Percentiles rank a stretch among this genome's conserved stretches.
Evolutionary conservation across 2,329 filamentous ascomycete species (phyloP).

Genomic region (Fusarium hostae): DNA sequence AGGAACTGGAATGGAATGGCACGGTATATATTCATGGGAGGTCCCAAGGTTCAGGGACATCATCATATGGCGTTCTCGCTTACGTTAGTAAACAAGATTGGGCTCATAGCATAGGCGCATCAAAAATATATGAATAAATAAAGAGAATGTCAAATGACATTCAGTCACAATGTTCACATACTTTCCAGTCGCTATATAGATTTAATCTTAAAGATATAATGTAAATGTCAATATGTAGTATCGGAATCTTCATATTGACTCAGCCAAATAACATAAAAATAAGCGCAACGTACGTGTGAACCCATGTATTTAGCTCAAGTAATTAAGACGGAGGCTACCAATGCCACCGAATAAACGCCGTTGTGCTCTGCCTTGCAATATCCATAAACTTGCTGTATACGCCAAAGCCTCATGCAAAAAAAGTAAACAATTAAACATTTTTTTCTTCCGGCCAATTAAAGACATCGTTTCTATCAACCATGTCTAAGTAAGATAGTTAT

Average conservation of each 20-base stretch:
- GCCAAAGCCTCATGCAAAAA: conserved; percentile 17
- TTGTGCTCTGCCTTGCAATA: conserved; percentile 1
- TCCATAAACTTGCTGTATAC: conserved; percentile 11
- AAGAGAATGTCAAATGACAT: background rate
- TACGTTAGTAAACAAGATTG: conserved; percentile 3
- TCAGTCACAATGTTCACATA: background rate
- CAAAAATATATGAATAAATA: conserved; percentile 1
- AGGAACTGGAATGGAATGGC: conserved; percentile 2
- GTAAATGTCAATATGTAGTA: background rate
- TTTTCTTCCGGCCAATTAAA: conserved; percentile 40
- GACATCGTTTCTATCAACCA: conserved; percentile 41
- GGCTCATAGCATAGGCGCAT: background rate
- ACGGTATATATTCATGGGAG: background rate
- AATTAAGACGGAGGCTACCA: background rate
- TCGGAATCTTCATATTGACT: background rate
- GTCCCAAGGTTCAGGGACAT: background rate
- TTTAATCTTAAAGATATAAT: background rate
- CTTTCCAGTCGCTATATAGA: background rate
- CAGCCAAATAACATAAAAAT: background rate
- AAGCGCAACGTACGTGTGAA: background rate
- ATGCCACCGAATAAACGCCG: conserved; percentile 14
- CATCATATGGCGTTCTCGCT: conserved; percentile 16
- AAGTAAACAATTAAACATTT: conserved; percentile 39
- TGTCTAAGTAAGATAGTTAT: conserved; percentile 29
- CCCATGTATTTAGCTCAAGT: background rate